Evolutionary conservation across 345 rosid species (phyloP).

Genomic region (Eucalyptus melliodora): DNA sequence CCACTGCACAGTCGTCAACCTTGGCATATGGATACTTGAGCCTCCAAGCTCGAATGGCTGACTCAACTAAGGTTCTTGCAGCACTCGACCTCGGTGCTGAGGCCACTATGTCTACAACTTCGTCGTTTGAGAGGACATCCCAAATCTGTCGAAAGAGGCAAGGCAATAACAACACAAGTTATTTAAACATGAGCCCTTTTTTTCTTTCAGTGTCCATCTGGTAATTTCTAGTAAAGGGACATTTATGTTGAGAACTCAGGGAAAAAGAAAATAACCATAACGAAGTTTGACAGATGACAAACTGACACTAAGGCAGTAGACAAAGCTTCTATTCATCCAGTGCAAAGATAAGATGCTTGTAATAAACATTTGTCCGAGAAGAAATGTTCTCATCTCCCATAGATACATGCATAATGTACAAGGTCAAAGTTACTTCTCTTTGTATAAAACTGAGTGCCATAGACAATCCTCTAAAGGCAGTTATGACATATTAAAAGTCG

Average conservation of each 20-base stretch:
- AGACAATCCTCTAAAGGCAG: neutral
- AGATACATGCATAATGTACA: neutral
- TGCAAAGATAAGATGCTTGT: neutral
- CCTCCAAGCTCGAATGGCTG: constrained; percentile 28
- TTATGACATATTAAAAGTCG: neutral
- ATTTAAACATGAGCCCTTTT: neutral
- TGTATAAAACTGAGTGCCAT: neutral
- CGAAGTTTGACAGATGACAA: neutral
- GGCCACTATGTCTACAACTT: constrained; percentile 28
- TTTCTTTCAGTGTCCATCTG: neutral
- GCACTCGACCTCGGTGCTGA: constrained; percentile 15
- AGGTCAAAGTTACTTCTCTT: neutral
- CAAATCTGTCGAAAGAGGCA: constrained; percentile 5
- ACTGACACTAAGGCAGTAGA: neutral
- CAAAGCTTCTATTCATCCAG: neutral
- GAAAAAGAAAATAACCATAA: neutral
- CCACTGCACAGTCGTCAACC: constrained; percentile 29
- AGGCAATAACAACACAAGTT: neutral
- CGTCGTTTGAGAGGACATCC: constrained; percentile 36
- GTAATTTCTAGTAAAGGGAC: neutral
- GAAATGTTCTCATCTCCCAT: neutral
- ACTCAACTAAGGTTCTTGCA: constrained; percentile 21
- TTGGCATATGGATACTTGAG: constrained; percentile 24
- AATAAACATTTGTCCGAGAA: neutral
- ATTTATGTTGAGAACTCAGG: neutral